phyloP scores from a whole-genome alignment of 163 green algal species.

The Trebouxia gelatinosa region DNA sequence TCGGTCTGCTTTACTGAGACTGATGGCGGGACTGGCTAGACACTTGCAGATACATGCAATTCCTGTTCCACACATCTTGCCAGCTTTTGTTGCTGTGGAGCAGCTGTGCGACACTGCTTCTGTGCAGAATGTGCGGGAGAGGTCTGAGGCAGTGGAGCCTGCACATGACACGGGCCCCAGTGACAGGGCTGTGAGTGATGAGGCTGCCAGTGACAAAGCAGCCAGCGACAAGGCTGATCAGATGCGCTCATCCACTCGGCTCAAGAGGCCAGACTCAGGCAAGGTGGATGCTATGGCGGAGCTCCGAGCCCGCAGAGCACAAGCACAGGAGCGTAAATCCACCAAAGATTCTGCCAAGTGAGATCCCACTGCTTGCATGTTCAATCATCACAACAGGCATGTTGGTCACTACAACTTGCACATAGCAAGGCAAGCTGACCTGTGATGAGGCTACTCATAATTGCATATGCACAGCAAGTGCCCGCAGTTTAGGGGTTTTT shows the following conservation, averaged over 20 bases:
- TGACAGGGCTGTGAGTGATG: no score
- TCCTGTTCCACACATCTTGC: not conserved
- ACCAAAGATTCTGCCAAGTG: not conserved
- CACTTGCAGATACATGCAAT: not conserved
- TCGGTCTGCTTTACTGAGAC: no score
- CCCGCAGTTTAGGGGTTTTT: no score
- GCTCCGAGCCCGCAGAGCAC: constrained; percentile 41
- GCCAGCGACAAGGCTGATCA: constrained; percentile 10
- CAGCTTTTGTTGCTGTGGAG: not conserved
- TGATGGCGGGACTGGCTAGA: not conserved
- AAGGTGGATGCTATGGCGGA: constrained; percentile 65
- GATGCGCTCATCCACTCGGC: constrained; percentile 40
- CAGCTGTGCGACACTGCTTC: not conserved
- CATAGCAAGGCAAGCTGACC: not conserved
- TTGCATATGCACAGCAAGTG: no score
- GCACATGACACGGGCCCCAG: no score
- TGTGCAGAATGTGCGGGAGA: not conserved
- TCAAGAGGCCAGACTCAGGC: constrained; percentile 39
- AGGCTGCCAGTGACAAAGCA: no score
- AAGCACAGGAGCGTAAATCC: constrained; percentile 47
- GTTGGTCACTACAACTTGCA: not conserved
- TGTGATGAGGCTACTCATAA: not conserved
- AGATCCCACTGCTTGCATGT: not conserved
- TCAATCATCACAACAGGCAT: not conserved
- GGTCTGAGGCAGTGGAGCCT: not conserved